Conservation (phyloP, 495 filamentous ascomycete species). For the Poronia punctata region DNA sequence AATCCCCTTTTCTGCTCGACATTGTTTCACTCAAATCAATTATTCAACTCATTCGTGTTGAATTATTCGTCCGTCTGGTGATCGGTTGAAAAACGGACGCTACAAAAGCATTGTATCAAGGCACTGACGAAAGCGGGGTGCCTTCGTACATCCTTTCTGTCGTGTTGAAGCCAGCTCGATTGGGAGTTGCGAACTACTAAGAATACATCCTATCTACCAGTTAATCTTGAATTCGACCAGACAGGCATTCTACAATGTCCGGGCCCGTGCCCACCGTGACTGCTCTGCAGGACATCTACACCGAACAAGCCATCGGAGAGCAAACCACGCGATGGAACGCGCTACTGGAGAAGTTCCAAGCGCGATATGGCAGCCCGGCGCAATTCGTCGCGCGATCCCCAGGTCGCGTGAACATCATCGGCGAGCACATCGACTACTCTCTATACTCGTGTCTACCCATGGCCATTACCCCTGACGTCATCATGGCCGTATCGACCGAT, state of each 20-base stretch:
- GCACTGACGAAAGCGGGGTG: too few relatives aligned
- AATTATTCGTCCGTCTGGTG: too few relatives aligned
- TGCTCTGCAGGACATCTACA: conserved; percentile 62
- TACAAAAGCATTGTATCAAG: too few relatives aligned
- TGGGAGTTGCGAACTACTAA: too few relatives aligned
- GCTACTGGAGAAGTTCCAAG: conserved; percentile 64
- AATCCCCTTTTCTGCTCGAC: too few relatives aligned
- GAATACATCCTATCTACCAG: too few relatives aligned
- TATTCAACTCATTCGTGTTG: neutral
- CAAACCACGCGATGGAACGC: conserved; percentile 64
- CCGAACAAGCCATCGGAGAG: conserved; percentile 46
- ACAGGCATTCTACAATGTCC: conserved; percentile 36
- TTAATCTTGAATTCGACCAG: too few relatives aligned
- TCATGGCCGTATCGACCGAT: conserved; percentile 72
- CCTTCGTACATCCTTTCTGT: too few relatives aligned
- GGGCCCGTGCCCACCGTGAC: conserved; percentile 51
- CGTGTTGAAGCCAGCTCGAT: too few relatives aligned
- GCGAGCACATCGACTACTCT: conserved; percentile 98
- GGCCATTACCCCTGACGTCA: conserved; percentile 83
- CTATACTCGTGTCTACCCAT: conserved; percentile 94
- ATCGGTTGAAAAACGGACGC: too few relatives aligned
- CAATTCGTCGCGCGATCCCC: conserved; percentile 86
- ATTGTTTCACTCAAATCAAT: neutral
- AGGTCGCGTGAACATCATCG: conserved; percentile 95
- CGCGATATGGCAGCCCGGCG: conserved; percentile 60